Percentiles rank a stretch among this genome's conserved stretches.
These are phyloP conservation scores for Arthrobotrys sphaeroides DNA, from an alignment of 2,329 filamentous ascomycete species.

Conservation along the genomic window DNA sequence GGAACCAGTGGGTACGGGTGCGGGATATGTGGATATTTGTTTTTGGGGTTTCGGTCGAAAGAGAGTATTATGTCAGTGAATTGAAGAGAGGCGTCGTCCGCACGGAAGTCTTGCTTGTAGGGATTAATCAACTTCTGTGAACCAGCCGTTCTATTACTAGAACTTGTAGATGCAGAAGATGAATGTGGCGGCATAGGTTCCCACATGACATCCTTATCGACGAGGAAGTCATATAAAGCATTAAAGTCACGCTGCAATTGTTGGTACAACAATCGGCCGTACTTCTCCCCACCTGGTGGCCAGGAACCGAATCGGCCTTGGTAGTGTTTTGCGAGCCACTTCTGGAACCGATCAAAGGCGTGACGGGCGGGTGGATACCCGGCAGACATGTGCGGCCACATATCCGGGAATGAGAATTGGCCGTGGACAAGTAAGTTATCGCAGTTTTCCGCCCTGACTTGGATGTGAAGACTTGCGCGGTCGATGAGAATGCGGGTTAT, in stretches of 20 bases:
- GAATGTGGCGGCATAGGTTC: conserved; percentile 59
- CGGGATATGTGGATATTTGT: conserved; percentile 73
- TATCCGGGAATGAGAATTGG: conserved; percentile 70
- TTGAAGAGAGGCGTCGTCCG: conserved; percentile 67
- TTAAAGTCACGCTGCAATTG: conserved; percentile 74
- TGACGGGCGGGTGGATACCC: conserved; percentile 64
- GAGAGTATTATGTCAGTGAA: conserved; percentile 73
- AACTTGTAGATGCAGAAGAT: conserved; percentile 56
- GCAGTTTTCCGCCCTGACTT: conserved; percentile 71
- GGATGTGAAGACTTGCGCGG: conserved; percentile 70
- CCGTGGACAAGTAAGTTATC: conserved; percentile 68
- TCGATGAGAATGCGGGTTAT: conserved; percentile 73
- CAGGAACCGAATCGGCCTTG: conserved; percentile 69
- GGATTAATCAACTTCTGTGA: conserved; percentile 55
- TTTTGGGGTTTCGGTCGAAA: conserved; percentile 71
- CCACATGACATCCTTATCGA: conserved; percentile 74
- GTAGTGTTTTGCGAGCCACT: conserved; percentile 71
- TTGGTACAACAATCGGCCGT: conserved; percentile 69
- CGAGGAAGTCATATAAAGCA: conserved; percentile 75
- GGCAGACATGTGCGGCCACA: conserved; percentile 66
- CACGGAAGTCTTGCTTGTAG: conserved; percentile 59
- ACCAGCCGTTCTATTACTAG: conserved; percentile 5
- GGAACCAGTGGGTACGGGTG: conserved; percentile 74
- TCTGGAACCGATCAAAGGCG: conserved; percentile 70
- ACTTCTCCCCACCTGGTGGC: conserved; percentile 67